Conservation (phyloP, 2,329 filamentous ascomycete genomes). For the Fusarium oxysporum region DNA sequence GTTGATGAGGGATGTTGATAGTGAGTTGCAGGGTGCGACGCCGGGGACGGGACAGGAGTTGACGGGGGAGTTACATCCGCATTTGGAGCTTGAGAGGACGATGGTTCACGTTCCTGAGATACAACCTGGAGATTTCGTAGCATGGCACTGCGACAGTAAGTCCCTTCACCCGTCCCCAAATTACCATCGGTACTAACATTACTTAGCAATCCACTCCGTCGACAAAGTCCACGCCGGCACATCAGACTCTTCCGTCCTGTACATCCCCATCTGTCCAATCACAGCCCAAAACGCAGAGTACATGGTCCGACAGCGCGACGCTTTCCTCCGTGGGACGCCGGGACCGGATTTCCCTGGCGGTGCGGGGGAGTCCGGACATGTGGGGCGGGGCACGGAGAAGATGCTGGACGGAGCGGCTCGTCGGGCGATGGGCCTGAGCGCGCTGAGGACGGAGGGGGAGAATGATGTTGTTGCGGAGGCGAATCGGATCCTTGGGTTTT, state of each 20-base stretch:
- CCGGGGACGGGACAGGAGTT: slow-evolving; percentile 79
- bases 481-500: slow-evolving; percentile 59
- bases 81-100: slow-evolving; percentile 72
- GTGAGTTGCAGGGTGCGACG: slow-evolving; percentile 76
- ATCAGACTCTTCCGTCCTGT: slow-evolving; percentile 84
- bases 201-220: slow-evolving; percentile 77
- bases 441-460: slow-evolving; percentile 15
- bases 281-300: slow-evolving; percentile 81
- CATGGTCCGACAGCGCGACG: slow-evolving; percentile 75
- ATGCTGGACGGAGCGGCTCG: slow-evolving; percentile 52
- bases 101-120: slow-evolving; percentile 79
- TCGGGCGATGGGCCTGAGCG: slow-evolving; percentile 55
- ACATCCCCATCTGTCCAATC: slow-evolving; percentile 87
- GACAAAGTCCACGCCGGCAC: slow-evolving; percentile 80
- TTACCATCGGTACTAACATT: slow-evolving; percentile 2
- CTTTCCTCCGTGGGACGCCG: slow-evolving; percentile 75
- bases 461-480: slow-evolving; percentile 54
- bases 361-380: slow-evolving; percentile 70
- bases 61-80: slow-evolving; percentile 75
- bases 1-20: slow-evolving; percentile 63
- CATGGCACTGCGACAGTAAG: slow-evolving; percentile 83
- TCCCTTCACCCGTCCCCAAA: not conserved
- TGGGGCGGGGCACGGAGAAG: slow-evolving; percentile 58
- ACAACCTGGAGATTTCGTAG: slow-evolving; percentile 80
- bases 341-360: slow-evolving; percentile 80